These are phyloP conservation scores for Piper betle DNA, from an alignment of 164 flowering plant species.

Conservation along the genomic window DNA sequence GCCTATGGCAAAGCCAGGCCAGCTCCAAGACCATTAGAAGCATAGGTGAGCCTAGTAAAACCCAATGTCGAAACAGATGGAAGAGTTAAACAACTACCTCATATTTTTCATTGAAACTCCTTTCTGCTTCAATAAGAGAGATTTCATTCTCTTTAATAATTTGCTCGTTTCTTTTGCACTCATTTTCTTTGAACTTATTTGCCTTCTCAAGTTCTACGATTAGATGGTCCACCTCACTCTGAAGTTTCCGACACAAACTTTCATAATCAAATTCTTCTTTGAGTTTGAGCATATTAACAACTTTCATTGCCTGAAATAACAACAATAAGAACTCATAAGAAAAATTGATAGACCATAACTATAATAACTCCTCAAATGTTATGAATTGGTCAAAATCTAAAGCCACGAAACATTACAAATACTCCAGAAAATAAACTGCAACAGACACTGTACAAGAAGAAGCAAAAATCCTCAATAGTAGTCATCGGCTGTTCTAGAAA, in stretches of 20 bases:
- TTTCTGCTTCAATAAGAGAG: conserved; percentile 44
- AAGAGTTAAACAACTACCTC: conserved; percentile 38
- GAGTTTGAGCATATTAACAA: conserved; percentile 63
- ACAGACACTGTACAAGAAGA: too few relatives aligned
- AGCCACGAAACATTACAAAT: neutral
- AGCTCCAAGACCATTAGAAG: too few relatives aligned
- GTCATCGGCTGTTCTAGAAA: too few relatives aligned
- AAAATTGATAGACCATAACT: neutral
- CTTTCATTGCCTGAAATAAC: conserved; percentile 70
- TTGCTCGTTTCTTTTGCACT: conserved; percentile 33
- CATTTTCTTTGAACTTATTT: conserved; percentile 40
- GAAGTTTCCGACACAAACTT: conserved; percentile 72
- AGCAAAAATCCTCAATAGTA: too few relatives aligned
- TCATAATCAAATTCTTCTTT: conserved; percentile 93
- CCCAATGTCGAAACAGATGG: neutral
- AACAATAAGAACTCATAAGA: neutral
- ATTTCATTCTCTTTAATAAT: conserved; percentile 36
- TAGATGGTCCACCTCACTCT: conserved; percentile 58
- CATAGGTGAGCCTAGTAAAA: too few relatives aligned
- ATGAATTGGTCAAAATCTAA: too few relatives aligned
- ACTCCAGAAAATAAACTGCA: neutral
- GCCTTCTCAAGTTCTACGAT: conserved; percentile 67
- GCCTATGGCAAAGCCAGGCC: too few relatives aligned
- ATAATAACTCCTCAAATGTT: too few relatives aligned
- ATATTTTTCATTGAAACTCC: conserved; percentile 36